These are phyloP conservation scores for Neoboletus brunneissimus DNA, from an alignment of 768 basidiomycete genomes.

Conservation along the genomic window DNA sequence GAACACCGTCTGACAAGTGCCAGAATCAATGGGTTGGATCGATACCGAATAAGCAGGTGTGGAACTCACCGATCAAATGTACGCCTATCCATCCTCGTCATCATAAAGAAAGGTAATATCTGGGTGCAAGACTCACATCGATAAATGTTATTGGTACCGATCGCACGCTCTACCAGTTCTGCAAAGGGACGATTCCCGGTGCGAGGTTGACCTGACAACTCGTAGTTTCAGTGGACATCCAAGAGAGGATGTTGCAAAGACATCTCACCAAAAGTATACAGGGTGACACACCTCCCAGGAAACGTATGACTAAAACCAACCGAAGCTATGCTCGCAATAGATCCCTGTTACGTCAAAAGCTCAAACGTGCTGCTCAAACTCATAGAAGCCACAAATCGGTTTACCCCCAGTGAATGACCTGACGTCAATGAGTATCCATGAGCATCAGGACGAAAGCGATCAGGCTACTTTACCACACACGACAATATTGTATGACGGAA, in stretches of 20 bases:
- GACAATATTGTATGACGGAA: slow-evolving; percentile 36
- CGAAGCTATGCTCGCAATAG: slow-evolving; percentile 39
- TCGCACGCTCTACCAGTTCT: slow-evolving; percentile 35
- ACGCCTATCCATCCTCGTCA: slow-evolving; percentile 31
- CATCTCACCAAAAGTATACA: slow-evolving; percentile 48
- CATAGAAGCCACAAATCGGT: slow-evolving; percentile 1
- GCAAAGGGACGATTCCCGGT: slow-evolving; percentile 43
- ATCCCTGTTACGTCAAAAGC: slow-evolving; percentile 27
- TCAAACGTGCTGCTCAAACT: slow-evolving; percentile 1
- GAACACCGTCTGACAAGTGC: slow-evolving; percentile 45
- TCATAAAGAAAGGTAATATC: not conserved
- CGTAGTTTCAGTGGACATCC: not conserved
- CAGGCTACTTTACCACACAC: slow-evolving; percentile 26
- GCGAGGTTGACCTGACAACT: slow-evolving; percentile 46
- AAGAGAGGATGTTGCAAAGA: not conserved
- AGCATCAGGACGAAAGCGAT: not conserved
- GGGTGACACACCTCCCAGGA: slow-evolving; percentile 18
- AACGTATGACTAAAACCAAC: slow-evolving; percentile 33
- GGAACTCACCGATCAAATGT: slow-evolving; percentile 40
- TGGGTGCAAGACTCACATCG: slow-evolving; percentile 32
- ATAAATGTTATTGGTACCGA: slow-evolving; percentile 40
- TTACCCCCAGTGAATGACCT: slow-evolving; percentile 43
- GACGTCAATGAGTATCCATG: not conserved
- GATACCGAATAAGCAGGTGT: not conserved
- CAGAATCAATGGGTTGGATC: not conserved